Evolutionary conservation across 2,329 filamentous ascomycete genomes (phyloP).

Genomic region (Ceratocystis albifundus): DNA sequence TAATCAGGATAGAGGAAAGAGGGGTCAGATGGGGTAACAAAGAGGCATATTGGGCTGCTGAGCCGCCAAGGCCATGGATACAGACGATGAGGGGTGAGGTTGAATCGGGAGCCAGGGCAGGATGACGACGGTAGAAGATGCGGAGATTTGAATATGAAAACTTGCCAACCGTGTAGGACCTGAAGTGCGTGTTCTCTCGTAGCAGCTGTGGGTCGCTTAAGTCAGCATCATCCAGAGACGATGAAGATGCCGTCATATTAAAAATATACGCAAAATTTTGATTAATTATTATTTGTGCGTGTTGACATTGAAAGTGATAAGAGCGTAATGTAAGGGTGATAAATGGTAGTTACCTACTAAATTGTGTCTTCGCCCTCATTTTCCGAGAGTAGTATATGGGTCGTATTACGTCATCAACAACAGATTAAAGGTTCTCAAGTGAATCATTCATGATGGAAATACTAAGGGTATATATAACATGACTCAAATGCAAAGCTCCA

Average conservation of each 20-base stretch:
- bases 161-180: constrained; percentile 57
- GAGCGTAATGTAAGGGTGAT: neutral
- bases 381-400: neutral
- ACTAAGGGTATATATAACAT: neutral
- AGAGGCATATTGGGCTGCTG: constrained; percentile 73
- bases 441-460: neutral
- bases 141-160: constrained; percentile 66
- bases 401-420: constrained; percentile 3
- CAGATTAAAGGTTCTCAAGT: too few relatives aligned
- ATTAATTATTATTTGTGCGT: neutral
- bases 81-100: constrained; percentile 66
- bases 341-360: neutral
- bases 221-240: constrained; percentile 25
- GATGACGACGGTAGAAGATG: constrained; percentile 74
- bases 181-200: constrained; percentile 59
- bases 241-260: neutral
- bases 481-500: neutral
- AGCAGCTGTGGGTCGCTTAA: constrained; percentile 67
- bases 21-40: constrained; percentile 72
- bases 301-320: neutral
- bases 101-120: constrained; percentile 38
- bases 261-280: neutral
- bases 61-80: constrained; percentile 87
- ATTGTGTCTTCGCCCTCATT: neutral
- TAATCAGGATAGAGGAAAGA: constrained; percentile 69